A percentile compares a stretch with the other conserved stretches of the same genome.
Conservation (phyloP, 2,329 filamentous ascomycete species). For the Penicillium griseofulvum region DNA sequence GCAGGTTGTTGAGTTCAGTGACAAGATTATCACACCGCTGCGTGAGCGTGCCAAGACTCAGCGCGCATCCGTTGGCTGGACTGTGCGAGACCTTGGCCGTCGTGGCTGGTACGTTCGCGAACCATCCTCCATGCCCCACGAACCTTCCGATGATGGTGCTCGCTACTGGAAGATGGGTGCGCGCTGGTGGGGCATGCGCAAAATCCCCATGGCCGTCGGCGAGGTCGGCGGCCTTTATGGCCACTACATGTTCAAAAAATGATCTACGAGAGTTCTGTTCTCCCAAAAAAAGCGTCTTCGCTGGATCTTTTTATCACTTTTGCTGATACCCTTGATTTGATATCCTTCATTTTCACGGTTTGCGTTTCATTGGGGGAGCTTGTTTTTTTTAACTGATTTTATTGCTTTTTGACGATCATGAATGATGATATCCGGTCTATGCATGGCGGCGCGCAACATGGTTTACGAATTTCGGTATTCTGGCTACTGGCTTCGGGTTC, state of each 20-base stretch:
- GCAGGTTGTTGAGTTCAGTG: constrained; percentile 71
- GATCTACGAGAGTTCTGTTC: constrained; percentile 19
- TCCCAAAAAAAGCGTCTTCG: constrained; percentile 18
- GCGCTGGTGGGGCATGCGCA: constrained; percentile 80
- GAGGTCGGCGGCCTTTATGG: constrained; percentile 60
- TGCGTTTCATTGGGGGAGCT: constrained; percentile 13
- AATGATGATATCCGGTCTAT: constrained; percentile 30
- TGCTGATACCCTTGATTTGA: constrained; percentile 23
- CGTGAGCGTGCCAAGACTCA: constrained; percentile 61
- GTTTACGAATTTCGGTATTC: constrained; percentile 29
- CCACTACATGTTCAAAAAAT: constrained; percentile 59
- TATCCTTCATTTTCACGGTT: constrained; percentile 6
- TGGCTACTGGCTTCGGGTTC: constrained; percentile 27
- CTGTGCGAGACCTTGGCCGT: constrained; percentile 64
- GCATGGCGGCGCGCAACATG: constrained; percentile 30
- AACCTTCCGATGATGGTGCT: constrained; percentile 53
- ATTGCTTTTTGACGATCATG: constrained; percentile 19
- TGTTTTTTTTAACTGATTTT: constrained; percentile 3
- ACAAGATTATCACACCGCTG: constrained; percentile 64
- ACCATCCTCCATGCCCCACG: constrained; percentile 35
- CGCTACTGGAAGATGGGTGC: constrained; percentile 81
- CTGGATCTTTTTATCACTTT: constrained; percentile 8
- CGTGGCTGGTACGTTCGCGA: constrained; percentile 65
- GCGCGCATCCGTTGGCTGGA: constrained; percentile 63
- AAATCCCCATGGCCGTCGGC: constrained; percentile 55